Evolutionary conservation across 768 basidiomycete genomes (phyloP).

Genomic region (Pulveroboletus ravenelii): DNA sequence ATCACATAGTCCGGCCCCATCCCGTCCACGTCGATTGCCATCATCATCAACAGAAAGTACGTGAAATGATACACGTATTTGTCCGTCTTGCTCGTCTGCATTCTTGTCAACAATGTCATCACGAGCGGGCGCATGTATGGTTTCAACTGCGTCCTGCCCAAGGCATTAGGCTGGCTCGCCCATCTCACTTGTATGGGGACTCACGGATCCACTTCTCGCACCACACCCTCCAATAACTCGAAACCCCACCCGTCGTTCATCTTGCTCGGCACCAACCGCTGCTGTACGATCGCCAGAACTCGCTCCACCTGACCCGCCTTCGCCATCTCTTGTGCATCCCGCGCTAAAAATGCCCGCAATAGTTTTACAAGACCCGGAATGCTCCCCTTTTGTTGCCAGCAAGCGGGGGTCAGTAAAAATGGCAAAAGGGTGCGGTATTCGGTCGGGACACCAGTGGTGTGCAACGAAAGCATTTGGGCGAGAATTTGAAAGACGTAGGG

Average conservation of each 20-base stretch:
- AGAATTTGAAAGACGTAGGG: slow-evolving; percentile 97
- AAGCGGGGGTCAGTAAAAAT: slow-evolving; percentile 75
- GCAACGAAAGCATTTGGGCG: slow-evolving; percentile 90
- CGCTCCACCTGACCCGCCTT: slow-evolving; percentile 65
- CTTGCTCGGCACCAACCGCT: slow-evolving; percentile 83
- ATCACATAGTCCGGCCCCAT: slow-evolving; percentile 79
- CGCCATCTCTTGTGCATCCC: slow-evolving; percentile 66
- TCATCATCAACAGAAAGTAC: slow-evolving; percentile 68
- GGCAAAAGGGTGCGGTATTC: slow-evolving; percentile 78
- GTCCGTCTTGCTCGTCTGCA: slow-evolving; percentile 87
- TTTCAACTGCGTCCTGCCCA: slow-evolving; percentile 52
- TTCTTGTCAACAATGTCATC: slow-evolving; percentile 74
- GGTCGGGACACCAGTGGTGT: slow-evolving; percentile 57
- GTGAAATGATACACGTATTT: slow-evolving; percentile 81
- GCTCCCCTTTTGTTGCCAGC: slow-evolving; percentile 93
- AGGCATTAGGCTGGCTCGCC: not conserved
- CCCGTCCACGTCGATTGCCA: slow-evolving; percentile 70
- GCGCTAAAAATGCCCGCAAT: slow-evolving; percentile 74
- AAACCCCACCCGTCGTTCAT: slow-evolving; percentile 89
- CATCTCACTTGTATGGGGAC: slow-evolving; percentile 25
- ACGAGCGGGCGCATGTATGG: slow-evolving; percentile 72
- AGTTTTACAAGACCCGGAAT: slow-evolving; percentile 90
- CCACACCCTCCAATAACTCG: slow-evolving; percentile 77
- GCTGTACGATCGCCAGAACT: slow-evolving; percentile 85
- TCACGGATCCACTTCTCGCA: slow-evolving; percentile 70